Base-by-base conservation (phyloP, 352 stramenopile species). In the Phytophthora tentaculata region DNA sequence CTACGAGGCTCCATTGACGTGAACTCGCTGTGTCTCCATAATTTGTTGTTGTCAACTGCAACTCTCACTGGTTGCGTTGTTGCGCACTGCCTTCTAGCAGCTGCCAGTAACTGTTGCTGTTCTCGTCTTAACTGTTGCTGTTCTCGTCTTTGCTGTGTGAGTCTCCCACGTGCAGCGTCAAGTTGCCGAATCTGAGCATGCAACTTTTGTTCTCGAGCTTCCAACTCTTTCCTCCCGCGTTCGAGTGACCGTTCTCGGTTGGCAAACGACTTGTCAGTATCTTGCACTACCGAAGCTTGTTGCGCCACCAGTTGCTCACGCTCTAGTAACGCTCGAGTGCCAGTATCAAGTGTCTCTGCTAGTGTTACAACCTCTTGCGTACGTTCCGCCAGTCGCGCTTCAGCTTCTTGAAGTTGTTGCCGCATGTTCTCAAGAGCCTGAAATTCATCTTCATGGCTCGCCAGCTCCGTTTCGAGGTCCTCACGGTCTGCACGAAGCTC, bases 141-240 rank as follows among this genome's bases (percentile, higher is more conserved):
- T 51, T 72, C 63, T n/a, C 43, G 44, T 28, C 80, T 74, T 54
- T 89, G 77, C 26, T 84, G 71, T 20, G 79, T 83, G n/a, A 87
- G 54, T 17, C 77, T 72, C 8, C 64, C 65, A 0, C 77, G 79
- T 13, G 77, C 71, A 16, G 58, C 69, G 37, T 91, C 83, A 60
- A 89, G 73, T 44, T 91, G 83, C 52, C 79, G 73, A 44, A 88
- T 74, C 54, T 91, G 83, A 3, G 62, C 43, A 48, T 88, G 77
- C 29, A 92, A 48, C 8, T 80, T 71, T 16, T 69, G 35, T 50
- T 90, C 80, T 9, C 84, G 81, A 32, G 83, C 70, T n/a, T 82
- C 69, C 7, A 94, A 37, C n/a, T 79, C 71, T 3, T 68, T 64
- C 19, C 73, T 76, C 49, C 84, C 86, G 9, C 51, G 49, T 47